Base-by-base conservation (phyloP, 345 rosid genomes). In the Salix brachista region DNA sequence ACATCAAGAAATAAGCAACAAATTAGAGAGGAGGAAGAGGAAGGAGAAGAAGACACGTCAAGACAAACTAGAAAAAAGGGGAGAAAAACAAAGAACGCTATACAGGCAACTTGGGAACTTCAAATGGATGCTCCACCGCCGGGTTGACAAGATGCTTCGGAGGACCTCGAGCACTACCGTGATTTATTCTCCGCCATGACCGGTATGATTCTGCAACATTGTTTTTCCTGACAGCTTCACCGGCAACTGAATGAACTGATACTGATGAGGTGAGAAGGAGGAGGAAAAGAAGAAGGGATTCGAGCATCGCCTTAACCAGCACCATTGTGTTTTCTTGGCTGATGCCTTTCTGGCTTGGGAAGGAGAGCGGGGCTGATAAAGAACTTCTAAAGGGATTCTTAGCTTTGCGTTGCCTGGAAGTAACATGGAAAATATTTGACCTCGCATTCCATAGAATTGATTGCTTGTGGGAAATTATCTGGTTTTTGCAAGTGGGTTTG, bases 151-250 rank as follows among this genome's bases (percentile, higher is more conserved):
- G 77, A 79, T 79, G 86, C n/a, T 85, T 77, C 65, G 62, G 67
- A 42, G 81, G 84, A n/a, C 87, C 86, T 2, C 88, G 84, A 62
- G 74, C 61, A 80, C 88, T 80, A 52, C 87, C 87, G 44, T 85
- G 90, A 72, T 85, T 82, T 65, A 83, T 65, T 74, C 84, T 74
- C 65, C 64, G 70, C 84, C 67, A 66, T 34, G 28, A 65, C 67
- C 6, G 28, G 8, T 58, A 77, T 25, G 72, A 16, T 25, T 65
- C 6, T 50, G 36, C 52, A 23, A 7, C 73, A 18, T 58, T 75
- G 37, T 23, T 46, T 48, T 18, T 69, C 18, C 62, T 71, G 2
- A 46, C 60, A 58, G 52, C 83, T 34, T 44, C 72, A 23, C 36
- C 61, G 10, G 75, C 58, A 23, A 32, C 78, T 12, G 88, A 67